Conservation (phyloP, 2,329 filamentous ascomycete species). For the Trichoderma brevicompactum region DNA sequence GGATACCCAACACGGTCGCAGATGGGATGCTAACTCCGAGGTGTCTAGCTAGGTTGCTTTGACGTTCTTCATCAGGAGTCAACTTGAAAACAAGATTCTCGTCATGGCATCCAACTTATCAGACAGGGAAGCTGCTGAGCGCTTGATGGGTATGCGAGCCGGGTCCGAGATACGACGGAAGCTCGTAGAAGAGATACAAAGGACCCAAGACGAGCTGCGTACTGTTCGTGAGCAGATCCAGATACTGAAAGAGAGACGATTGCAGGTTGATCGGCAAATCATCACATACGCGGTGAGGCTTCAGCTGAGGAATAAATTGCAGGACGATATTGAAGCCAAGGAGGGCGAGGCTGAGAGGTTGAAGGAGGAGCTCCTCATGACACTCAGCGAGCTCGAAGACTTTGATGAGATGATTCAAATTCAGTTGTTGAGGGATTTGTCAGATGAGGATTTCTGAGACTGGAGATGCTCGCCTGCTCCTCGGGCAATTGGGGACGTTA, state of each 20-base stretch:
- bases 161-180: conserved; percentile 6
- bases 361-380: neutral
- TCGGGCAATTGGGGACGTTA: neutral
- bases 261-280: conserved; percentile 4
- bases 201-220: neutral
- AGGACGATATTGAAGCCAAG: neutral
- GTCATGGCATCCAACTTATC: neutral
- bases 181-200: neutral
- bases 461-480: no score
- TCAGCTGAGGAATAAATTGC: neutral
- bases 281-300: conserved; percentile 2
- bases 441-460: neutral
- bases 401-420: neutral
- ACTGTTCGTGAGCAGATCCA: neutral
- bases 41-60: no score
- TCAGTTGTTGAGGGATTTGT: neutral
- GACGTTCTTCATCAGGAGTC: no score
- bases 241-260: neutral
- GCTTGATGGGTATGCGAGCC: neutral
- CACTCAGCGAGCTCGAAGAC: conserved; percentile 7
- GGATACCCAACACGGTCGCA: no score
- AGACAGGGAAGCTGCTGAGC: neutral
- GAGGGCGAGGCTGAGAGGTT: conserved; percentile 3
- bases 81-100: no score
- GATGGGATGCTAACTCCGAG: no score